Evolutionary conservation across 176 grass and related monocot genomes (phyloP).

Genomic region (Pontederia paniculata): DNA sequence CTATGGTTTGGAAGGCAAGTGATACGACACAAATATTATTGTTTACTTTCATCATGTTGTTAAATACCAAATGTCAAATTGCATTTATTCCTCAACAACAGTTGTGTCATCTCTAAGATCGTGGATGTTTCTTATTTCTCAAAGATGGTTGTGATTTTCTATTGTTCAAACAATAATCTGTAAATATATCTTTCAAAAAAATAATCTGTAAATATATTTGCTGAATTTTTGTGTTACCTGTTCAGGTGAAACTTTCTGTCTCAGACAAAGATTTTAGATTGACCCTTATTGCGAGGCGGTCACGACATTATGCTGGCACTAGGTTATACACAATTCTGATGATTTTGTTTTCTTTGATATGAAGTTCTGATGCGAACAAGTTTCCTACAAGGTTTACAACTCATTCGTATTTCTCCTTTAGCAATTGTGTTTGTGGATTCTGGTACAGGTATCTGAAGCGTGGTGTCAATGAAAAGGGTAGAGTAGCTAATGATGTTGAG

Average conservation of each 20-base stretch:
- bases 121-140: no score
- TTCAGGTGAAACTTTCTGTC: constrained; percentile 61
- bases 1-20: no score
- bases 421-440: background rate
- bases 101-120: no score
- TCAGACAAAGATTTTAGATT: constrained; percentile 81
- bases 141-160: no score
- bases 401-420: background rate
- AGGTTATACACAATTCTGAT: constrained; percentile 35
- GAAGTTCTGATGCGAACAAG: constrained; percentile 5
- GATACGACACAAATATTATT: no score
- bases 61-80: no score
- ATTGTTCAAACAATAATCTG: no score
- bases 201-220: background rate
- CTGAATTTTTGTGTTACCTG: constrained; percentile 15
- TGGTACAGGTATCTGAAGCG: constrained; percentile 72
- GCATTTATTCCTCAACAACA: no score
- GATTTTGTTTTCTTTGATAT: constrained; percentile 9
- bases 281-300: constrained; percentile 89
- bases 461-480: constrained; percentile 90
- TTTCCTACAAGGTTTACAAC: background rate
- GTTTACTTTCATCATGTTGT: no score
- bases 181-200: no score
- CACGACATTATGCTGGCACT: constrained; percentile 98
- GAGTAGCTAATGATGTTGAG: constrained; percentile 98